Evolutionary conservation across 2,329 filamentous ascomycete species (phyloP), one percentile per base, ranked within the genome.

Genomic region (Phyllachora maydis): DNA sequence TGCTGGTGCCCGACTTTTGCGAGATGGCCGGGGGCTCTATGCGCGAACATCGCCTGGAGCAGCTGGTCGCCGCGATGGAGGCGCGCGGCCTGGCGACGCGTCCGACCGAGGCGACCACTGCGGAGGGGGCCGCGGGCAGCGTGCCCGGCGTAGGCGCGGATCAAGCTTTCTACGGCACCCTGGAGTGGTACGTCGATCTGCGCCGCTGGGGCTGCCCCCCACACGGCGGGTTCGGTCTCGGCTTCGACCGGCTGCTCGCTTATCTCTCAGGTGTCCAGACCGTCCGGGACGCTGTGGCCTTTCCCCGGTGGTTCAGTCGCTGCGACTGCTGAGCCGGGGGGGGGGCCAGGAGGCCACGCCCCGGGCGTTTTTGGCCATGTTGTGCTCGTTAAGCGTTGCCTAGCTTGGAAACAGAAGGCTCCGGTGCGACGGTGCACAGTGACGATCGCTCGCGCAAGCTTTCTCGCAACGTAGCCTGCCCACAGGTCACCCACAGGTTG

Each of bases 141-240:
- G n/a, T n/a, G n/a, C n/a, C n/a, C n/a, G n/a, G n/a, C n/a, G n/a
- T n/a, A 16, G 21, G 21, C 5, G 13, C 14, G 14, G 15, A 23
- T 14, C n/a, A n/a, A n/a, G n/a, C n/a, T n/a, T n/a, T n/a, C n/a
- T 34, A 27, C 21, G 38, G 39, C 26, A 52, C 53, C 29, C 47
- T 92, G 26, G 65, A 73, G 34, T 93, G 83, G 83, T 93, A 92
- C 42, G 55, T 79, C 13, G 82, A 93, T 44, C 59, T 93, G 30
- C 69, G 83, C 30, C 70, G 74, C 34, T 93, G 81, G 65, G 83
- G 83, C n/a, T 83, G 74, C 35, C 78, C 81, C 26, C 81, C 81
- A 17, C 83, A 92, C 38, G 83, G 83, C 19, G 83, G 83, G 1
- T 93, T 91, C 42, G 83, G 83, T 3, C 46, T 93, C 27, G 83